Evolutionary conservation across 2,329 filamentous ascomycete species (phyloP).

Genomic region (Beauveria asiatica): DNA sequence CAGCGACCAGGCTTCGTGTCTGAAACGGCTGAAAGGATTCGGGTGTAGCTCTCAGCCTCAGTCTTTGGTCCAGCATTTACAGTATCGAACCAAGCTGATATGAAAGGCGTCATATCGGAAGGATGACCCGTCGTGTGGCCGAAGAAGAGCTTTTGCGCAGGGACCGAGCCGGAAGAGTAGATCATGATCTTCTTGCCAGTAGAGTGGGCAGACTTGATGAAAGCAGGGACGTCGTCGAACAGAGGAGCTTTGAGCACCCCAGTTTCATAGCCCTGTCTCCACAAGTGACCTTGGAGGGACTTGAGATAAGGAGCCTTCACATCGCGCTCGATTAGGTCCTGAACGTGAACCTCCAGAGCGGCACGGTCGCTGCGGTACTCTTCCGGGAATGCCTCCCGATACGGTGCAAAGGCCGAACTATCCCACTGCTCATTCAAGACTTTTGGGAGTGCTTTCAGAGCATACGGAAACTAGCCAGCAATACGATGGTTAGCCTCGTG

Average conservation of each 20-base stretch:
- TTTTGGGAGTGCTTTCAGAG: constrained; percentile 55
- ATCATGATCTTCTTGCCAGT: constrained; percentile 57
- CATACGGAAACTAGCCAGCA: constrained; percentile 62
- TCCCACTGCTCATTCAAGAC: constrained; percentile 62
- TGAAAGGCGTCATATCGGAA: constrained; percentile 49
- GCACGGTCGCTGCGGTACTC: constrained; percentile 50
- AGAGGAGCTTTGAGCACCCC: constrained; percentile 64
- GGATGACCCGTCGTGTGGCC: constrained; percentile 51
- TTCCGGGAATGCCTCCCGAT: constrained; percentile 62
- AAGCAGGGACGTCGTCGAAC: constrained; percentile 64
- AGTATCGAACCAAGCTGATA: constrained; percentile 69
- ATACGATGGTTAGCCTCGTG: neutral
- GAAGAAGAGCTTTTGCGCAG: constrained; percentile 75
- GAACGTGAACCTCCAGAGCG: constrained; percentile 57
- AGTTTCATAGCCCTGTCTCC: constrained; percentile 63
- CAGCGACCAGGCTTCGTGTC: constrained; percentile 43
- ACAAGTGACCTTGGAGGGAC: constrained; percentile 70
- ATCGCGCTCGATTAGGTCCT: constrained; percentile 62
- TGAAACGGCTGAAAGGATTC: constrained; percentile 43
- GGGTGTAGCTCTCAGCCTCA: constrained; percentile 56
- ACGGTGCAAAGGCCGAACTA: constrained; percentile 52
- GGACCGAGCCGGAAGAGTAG: constrained; percentile 73
- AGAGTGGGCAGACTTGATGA: constrained; percentile 50
- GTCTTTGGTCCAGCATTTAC: constrained; percentile 71
- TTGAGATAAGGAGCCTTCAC: constrained; percentile 72